Evolutionary conservation across 805 yeast species (phyloP), one percentile per base, ranked within the genome.

Genomic region (Candida michaelii): DNA sequence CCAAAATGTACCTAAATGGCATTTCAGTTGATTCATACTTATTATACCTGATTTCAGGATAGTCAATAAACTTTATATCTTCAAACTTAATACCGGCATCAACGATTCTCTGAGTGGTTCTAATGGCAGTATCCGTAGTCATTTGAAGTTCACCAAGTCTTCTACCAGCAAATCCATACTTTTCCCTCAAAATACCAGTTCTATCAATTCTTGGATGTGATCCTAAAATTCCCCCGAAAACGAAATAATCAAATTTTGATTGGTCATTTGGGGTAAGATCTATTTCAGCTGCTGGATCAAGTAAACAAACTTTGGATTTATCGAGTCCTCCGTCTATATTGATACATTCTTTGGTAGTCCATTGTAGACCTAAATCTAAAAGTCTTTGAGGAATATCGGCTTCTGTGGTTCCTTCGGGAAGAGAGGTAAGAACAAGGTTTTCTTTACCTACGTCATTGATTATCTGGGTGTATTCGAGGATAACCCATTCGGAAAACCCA

Each of bases 91-190:
- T 68, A 41, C 73, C 66, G 32, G 77, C 75, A 45, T 82, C 80
- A n/a, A 88, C 69, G 21, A 91, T 90, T 34, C 76, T 58, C 55
- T 89, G 89, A 1, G 97, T 89, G 14, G 95, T 89, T 63, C 99
- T 79, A 25, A 93, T 84, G 0, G 98, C 98, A 1, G 99, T 91
- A 59, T 91, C 99, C 0, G 99, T 91, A 13, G 98, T 89, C 98
- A 91, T 93, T 61, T 91, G 99, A 51, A 85, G 77, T 39, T 72
- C 77, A 2, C 97, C 98, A 40, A 91, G 72, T 60, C 96, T 77
- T 66, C 93, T 82, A 7, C 97, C 96, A 1, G 78, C 80, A 56
- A 89, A 83, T 0, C 96, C 96, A 52, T 89, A 83, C 55, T 85
- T 84, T 30, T 62, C 64, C 55, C 95, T 77, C 47, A 91, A 74